Conservation (phyloP, 2,329 filamentous ascomycete species). For the Beauveria brongniartii region DNA sequence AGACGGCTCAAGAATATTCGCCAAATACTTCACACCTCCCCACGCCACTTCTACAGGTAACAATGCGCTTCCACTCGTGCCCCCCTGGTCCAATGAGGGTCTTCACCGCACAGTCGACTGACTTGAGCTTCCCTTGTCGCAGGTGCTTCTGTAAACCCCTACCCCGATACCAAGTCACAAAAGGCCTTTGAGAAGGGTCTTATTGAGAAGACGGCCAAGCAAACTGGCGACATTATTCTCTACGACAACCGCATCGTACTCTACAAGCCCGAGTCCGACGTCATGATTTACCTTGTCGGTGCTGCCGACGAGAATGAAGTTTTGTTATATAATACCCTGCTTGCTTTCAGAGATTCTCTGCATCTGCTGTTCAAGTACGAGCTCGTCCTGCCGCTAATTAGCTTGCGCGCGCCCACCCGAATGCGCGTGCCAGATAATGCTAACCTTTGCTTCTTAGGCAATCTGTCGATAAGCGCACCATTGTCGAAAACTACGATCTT, state of each 20-base stretch:
- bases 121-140: conserved; percentile 14
- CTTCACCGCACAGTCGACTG: conserved; percentile 1
- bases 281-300: conserved; percentile 92
- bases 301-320: conserved; percentile 94
- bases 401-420: not conserved
- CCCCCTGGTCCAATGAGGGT: conserved; percentile 15
- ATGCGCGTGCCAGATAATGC: not conserved
- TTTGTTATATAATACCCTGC: conserved; percentile 85
- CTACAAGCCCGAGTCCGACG: conserved; percentile 96
- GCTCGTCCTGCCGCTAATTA: not conserved
- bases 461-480: conserved; percentile 93
- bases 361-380: conserved; percentile 85
- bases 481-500: conserved; percentile 97
- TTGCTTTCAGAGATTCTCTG: conserved; percentile 83
- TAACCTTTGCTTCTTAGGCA: conserved; percentile 49
- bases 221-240: conserved; percentile 89
- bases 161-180: conserved; percentile 84
- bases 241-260: conserved; percentile 95
- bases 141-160: conserved; percentile 58
- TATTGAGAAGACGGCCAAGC: conserved; percentile 91
- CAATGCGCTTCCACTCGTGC: conserved; percentile 16
- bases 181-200: conserved; percentile 96
- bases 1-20: conserved; percentile 84
- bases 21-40: conserved; percentile 78
- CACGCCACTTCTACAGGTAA: conserved; percentile 37